Base-by-base conservation (phyloP, 768 basidiomycete species). In the Daedalea quercina region DNA sequence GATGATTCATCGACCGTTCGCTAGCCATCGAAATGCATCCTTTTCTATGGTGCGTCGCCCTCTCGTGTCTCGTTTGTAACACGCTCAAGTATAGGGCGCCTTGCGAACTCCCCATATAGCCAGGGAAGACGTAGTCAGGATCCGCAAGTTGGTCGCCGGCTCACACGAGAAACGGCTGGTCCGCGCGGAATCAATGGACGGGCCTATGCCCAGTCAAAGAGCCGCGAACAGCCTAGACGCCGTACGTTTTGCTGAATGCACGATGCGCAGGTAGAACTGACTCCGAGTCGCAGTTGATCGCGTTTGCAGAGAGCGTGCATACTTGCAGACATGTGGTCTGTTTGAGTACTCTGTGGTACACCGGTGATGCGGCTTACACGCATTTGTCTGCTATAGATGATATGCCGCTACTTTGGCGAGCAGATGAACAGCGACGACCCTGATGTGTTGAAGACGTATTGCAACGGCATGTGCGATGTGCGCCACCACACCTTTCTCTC, bases 351-450 rank as follows among this genome's bases (percentile, higher is more conserved):
- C 11, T 4, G 28, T 11, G 11, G 28, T 31, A 4, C 11, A 31
- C 28, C 28, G 4, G 28, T 31, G 4, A 31, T 31, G 28, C 11
- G 6, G 28, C 28, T 31, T 4, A 31, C 28, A 11, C 28, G 4
- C 11, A 11, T 11, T 31, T 31, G 11, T 31, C 28, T 31, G 28
- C 11, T 31, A 6, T 4, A 91, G 86, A 73, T 76, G 1, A 84
- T 92, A 53, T 91, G 90, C 61, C 80, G 79, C 44, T 90, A 88
- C 63, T 92, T 93, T 57, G 90, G 87, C 1, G 90, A 92, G 67
- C 55, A 60, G 0, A 78, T 90, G 34, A 75, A 87, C 56, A 60
- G 68, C 7, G 65, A 61, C 11, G 74, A 85, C 57, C 58, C 70
- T 9, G 72, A 70, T 7, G 53, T 72, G 11, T 65, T 76, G 48